Conservation (phyloP, 2,329 filamentous ascomycete species). For the Aspergillus sp. region DNA sequence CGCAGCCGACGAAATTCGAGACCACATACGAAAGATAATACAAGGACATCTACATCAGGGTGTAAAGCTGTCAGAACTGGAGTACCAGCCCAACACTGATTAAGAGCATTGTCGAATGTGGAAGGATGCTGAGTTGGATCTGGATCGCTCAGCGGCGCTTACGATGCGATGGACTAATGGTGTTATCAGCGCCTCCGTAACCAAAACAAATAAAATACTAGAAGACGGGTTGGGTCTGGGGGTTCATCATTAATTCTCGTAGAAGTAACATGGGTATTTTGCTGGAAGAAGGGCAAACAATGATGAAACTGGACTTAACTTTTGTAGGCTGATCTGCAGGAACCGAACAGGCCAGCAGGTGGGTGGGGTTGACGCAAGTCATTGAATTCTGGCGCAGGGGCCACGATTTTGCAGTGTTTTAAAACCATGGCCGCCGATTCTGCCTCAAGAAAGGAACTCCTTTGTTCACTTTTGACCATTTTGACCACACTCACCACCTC, state of each 20-base stretch:
- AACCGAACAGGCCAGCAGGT: too few species aligned
- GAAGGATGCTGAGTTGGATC: not conserved
- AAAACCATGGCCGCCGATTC: not conserved
- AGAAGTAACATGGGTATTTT: too few species aligned
- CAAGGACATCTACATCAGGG: slow-evolving; percentile 18
- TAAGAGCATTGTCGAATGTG: not conserved
- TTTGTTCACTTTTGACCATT: not conserved
- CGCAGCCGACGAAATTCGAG: slow-evolving; percentile 13
- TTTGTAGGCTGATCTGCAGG: too few species aligned
- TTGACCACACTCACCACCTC: not conserved
- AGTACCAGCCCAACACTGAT: slow-evolving; percentile 18
- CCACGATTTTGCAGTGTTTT: not conserved
- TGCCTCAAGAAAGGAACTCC: not conserved
- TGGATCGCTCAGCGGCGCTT: not conserved
- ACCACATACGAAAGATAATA: slow-evolving; percentile 15
- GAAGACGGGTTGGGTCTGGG: too few species aligned
- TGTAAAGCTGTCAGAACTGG: slow-evolving; percentile 19
- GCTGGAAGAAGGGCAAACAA: too few species aligned
- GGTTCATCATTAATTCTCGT: too few species aligned
- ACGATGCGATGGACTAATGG: not conserved
- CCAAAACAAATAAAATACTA: not conserved
- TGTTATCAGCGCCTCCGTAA: not conserved
- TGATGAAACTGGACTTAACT: too few species aligned
- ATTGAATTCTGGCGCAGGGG: not conserved
- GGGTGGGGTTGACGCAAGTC: not conserved